Percentiles rank a stretch among this genome's conserved stretches.
Evolutionary conservation across 805 yeast species (phyloP).

Genomic region (Alloascoidea hylecoeti): DNA sequence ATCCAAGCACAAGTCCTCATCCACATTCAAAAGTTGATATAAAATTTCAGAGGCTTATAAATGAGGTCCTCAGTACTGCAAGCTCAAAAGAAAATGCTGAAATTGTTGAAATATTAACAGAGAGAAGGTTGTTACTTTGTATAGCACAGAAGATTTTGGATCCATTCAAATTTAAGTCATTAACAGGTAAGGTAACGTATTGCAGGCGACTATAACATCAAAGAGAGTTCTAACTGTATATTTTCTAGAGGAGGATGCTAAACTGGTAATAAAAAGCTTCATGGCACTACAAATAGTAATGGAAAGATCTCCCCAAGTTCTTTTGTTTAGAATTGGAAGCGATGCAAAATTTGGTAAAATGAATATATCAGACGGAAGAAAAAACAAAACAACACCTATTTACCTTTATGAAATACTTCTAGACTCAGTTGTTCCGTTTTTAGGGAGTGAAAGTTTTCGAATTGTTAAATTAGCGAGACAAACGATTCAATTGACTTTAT

Average conservation of each 20-base stretch:
- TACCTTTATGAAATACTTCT: neutral
- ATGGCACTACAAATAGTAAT: neutral
- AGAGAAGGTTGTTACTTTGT: neutral
- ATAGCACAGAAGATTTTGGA: neutral
- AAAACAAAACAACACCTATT: neutral
- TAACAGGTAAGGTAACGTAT: no score
- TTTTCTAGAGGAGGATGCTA: neutral
- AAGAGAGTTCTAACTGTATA: no score
- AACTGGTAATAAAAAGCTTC: neutral
- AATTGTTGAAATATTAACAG: neutral
- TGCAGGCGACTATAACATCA: no score
- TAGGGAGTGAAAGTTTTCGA: neutral
- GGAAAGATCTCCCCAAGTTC: neutral
- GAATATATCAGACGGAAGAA: neutral
- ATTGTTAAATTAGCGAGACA: neutral
- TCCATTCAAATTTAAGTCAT: neutral
- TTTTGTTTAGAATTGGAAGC: neutral
- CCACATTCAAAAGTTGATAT: no score
- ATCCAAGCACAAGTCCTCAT: no score
- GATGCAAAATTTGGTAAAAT: no score
- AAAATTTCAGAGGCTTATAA: neutral
- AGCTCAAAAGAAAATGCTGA: neutral
- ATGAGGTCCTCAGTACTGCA: neutral
- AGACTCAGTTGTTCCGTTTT: neutral
- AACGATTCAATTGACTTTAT: neutral